phyloP scores from a whole-genome alignment of 2,329 filamentous ascomycete genomes.

The Corniculantispora saksenae region DNA sequence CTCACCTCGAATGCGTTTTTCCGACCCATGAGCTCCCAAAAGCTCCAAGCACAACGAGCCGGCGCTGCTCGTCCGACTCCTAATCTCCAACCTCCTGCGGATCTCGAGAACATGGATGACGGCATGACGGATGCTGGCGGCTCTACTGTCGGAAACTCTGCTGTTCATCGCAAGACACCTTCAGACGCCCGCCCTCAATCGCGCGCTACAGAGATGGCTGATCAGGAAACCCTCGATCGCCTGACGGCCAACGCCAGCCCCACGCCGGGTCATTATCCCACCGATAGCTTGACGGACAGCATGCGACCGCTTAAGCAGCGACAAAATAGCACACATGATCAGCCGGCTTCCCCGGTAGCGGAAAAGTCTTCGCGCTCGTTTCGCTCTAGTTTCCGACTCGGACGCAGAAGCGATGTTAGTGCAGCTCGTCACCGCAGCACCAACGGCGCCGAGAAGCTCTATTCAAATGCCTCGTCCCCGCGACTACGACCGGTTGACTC shows the following conservation, averaged over 20 bases:
- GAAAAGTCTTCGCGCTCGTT: conserved; percentile 75
- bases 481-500: conserved; percentile 55
- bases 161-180: conserved; percentile 26
- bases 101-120: conserved; percentile 37
- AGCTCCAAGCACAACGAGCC: conserved; percentile 83
- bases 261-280: conserved; percentile 56
- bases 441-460: conserved; percentile 77
- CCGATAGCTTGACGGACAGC: conserved; percentile 72
- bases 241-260: conserved; percentile 75
- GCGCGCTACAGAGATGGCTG: conserved; percentile 78
- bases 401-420: conserved; percentile 54
- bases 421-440: conserved; percentile 55
- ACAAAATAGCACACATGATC: conserved; percentile 34
- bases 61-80: conserved; percentile 52
- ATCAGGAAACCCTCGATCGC: conserved; percentile 69
- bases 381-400: conserved; percentile 71
- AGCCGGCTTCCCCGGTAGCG: conserved; percentile 51
- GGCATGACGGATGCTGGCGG: conserved; percentile 47
- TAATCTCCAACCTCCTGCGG: conserved; percentile 37
- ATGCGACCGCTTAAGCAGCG: conserved; percentile 68
- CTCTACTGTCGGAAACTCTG: conserved; percentile 41
- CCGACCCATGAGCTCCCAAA: conserved; percentile 93
- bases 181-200: conserved; percentile 62
- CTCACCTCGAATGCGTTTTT: conserved; percentile 91
- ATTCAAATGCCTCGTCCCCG: conserved; percentile 77